Conservation (phyloP, 495 filamentous ascomycete genomes). For the Tuber aestivum region DNA sequence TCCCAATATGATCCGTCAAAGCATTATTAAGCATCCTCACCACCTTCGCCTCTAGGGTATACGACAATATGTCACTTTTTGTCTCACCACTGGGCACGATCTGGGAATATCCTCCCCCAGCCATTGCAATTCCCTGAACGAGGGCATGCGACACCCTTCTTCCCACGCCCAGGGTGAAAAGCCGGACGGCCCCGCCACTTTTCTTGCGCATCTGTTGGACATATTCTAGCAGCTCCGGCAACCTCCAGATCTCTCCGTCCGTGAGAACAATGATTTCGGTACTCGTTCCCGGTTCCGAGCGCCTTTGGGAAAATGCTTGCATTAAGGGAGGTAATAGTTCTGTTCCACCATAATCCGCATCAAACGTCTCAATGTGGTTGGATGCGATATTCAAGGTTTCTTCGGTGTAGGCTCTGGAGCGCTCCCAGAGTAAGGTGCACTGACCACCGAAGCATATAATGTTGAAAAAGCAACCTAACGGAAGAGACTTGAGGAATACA, state of each 20-base stretch:
- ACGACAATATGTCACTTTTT: not conserved
- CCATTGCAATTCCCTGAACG: conserved; percentile 60
- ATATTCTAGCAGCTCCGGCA: conserved; percentile 51
- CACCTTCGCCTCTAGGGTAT: conserved; percentile 56
- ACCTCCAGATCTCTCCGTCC: conserved; percentile 61
- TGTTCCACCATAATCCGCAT: conserved; percentile 57
- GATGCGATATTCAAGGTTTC: conserved; percentile 51
- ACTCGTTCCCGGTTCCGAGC: conserved; percentile 45
- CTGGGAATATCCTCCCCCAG: conserved; percentile 61
- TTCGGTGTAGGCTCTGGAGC: conserved; percentile 53
- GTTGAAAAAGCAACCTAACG: conserved; percentile 64
- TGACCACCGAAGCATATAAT: conserved; percentile 61
- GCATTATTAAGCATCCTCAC: conserved; percentile 64
- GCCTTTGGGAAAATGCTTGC: conserved; percentile 38
- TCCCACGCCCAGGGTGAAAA: conserved; percentile 64
- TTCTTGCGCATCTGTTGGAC: conserved; percentile 50
- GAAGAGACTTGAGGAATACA: conserved; percentile 63
- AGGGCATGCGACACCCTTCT: conserved; percentile 55
- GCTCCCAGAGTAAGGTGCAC: conserved; percentile 54
- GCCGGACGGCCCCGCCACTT: conserved; percentile 50
- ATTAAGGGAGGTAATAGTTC: conserved; percentile 55
- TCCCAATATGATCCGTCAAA: conserved; percentile 54
- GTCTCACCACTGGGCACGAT: conserved; percentile 52
- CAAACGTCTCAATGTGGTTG: conserved; percentile 48
- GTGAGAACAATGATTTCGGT: conserved; percentile 63